These are phyloP conservation scores for Allium fistulosum DNA, from an alignment of 106 monocot species.

Conservation along the genomic window DNA sequence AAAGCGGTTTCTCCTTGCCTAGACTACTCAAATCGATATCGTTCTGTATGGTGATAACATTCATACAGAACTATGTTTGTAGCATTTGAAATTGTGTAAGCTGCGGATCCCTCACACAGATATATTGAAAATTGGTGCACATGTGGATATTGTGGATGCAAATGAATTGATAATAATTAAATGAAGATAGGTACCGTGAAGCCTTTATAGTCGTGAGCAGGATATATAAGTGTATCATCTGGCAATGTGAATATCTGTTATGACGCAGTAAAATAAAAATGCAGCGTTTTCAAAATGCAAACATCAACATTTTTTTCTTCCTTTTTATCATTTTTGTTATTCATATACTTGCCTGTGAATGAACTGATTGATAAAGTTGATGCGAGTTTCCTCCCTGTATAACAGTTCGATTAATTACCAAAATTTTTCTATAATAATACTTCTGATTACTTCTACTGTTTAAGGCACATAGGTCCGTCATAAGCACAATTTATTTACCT, in stretches of 20 bases:
- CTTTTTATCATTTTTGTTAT: neutral
- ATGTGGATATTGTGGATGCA: neutral
- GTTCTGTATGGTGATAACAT: too few relatives aligned
- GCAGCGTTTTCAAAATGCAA: neutral
- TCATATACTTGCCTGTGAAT: conserved; percentile 68
- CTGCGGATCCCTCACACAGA: too few relatives aligned
- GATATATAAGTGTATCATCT: conserved; percentile 78
- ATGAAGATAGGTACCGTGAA: conserved; percentile 49
- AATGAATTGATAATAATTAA: neutral
- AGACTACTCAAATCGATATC: too few relatives aligned
- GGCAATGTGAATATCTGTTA: conserved; percentile 88
- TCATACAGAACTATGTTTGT: too few relatives aligned
- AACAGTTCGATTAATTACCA: neutral
- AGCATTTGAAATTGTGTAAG: too few relatives aligned
- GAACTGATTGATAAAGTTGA: conserved; percentile 80
- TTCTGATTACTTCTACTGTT: neutral
- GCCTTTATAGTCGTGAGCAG: conserved; percentile 96
- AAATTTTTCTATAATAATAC: too few relatives aligned
- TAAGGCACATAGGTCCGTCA: neutral
- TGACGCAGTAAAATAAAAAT: neutral
- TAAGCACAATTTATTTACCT: conserved; percentile 33
- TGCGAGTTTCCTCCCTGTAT: conserved; percentile 74
- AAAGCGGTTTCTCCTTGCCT: too few relatives aligned
- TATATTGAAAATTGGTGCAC: too few relatives aligned
- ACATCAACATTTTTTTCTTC: neutral